Percentiles rank a stretch among this genome's conserved stretches.
Conservation (phyloP, 2,329 filamentous ascomycete species). For the Cryphonectria radicalis region DNA sequence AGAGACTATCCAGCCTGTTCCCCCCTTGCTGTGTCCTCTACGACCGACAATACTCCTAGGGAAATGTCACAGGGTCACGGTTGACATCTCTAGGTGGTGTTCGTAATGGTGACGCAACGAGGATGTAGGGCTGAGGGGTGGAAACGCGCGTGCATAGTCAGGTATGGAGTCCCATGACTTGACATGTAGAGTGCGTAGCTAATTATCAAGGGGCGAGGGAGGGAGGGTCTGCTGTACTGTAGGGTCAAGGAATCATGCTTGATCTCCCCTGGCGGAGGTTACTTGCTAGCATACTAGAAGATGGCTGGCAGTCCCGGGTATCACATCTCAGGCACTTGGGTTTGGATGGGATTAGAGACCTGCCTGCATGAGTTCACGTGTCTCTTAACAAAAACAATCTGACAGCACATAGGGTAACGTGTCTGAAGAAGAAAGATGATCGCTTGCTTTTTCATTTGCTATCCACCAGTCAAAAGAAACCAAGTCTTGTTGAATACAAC, state of each 20-base stretch:
- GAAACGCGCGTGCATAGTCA: constrained; percentile 16
- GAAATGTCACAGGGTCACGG: not conserved
- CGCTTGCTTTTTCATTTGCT: not conserved
- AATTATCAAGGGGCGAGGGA: too few species aligned
- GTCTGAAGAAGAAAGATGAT: not conserved
- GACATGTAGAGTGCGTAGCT: constrained; percentile 7
- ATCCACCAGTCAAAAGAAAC: not conserved
- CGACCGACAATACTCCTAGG: too few species aligned
- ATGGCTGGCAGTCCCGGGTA: not conserved
- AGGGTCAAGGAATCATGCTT: not conserved
- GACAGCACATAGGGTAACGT: too few species aligned
- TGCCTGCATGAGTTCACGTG: not conserved
- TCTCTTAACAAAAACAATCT: not conserved
- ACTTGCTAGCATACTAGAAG: too few species aligned
- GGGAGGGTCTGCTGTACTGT: not conserved
- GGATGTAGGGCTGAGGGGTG: not conserved
- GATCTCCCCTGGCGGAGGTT: too few species aligned
- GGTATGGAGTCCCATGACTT: constrained; percentile 16
- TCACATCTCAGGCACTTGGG: not conserved
- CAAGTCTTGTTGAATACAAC: not conserved
- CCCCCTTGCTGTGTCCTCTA: too few species aligned
- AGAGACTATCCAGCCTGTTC: too few species aligned
- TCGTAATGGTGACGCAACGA: not conserved
- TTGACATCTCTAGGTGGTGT: not conserved
- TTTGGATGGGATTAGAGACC: not conserved